phyloP scores from a whole-genome alignment of 2,329 filamentous ascomycete genomes.

The Eutypella sp. region DNA sequence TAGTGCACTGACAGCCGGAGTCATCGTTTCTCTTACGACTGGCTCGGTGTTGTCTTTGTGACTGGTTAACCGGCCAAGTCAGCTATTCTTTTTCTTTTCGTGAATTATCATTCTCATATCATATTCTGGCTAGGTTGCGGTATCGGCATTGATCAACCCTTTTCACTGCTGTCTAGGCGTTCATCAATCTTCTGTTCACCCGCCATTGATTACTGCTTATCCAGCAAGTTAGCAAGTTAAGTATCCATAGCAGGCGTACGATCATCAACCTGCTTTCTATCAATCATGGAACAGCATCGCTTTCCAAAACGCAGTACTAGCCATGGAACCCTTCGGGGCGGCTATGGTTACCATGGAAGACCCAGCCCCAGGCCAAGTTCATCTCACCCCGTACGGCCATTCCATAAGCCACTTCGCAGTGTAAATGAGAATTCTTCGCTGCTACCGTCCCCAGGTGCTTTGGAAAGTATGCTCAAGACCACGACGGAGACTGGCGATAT shows the following conservation, averaged over 20 bases:
- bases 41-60: not conserved
- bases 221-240: not conserved
- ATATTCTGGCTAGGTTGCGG: not conserved
- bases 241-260: not conserved
- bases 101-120: not conserved
- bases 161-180: no score
- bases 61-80: not conserved
- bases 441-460: conserved; percentile 45
- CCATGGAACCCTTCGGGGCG: conserved; percentile 26
- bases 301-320: conserved; percentile 26
- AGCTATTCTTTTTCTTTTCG: not conserved
- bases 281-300: conserved; percentile 22
- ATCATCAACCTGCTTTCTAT: not conserved
- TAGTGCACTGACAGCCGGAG: not conserved
- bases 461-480: conserved; percentile 62
- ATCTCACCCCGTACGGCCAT: conserved; percentile 18
- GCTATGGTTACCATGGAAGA: conserved; percentile 19
- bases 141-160: no score
- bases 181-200: no score
- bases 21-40: not conserved
- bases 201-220: no score
- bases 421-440: conserved; percentile 39
- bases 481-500: conserved; percentile 64
- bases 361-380: conserved; percentile 7
- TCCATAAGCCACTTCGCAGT: conserved; percentile 37